Evolutionary conservation across 78 protist species (phyloP).

Genomic region (Emiliania huxleyi): DNA sequence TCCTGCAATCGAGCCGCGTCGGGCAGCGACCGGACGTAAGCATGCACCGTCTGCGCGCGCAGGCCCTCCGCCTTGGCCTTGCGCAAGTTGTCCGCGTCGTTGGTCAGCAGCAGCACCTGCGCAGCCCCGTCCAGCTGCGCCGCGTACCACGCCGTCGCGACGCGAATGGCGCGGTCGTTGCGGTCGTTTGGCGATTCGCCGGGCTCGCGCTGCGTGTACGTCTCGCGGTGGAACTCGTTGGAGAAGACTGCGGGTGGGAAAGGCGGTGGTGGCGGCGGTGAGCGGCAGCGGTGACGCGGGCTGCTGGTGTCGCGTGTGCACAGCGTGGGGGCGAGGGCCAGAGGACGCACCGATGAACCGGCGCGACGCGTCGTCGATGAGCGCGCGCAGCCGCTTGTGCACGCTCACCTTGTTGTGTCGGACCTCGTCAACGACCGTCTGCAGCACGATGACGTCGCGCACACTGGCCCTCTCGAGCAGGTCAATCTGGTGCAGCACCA

Average conservation of each 20-base stretch:
- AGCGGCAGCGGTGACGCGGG: background rate
- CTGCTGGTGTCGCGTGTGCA: background rate
- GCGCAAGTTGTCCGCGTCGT: conserved; percentile 31
- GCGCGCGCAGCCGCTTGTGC: conserved; percentile 23
- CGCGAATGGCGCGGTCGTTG: conserved; percentile 40
- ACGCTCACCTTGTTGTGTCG: background rate
- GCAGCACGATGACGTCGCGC: conserved; percentile 39
- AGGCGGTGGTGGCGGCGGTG: too few relatives aligned
- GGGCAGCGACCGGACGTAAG: background rate
- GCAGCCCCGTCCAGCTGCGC: background rate
- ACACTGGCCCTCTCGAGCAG: conserved; percentile 20
- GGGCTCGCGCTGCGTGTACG: background rate
- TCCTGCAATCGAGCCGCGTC: background rate
- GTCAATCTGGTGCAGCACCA: conserved; percentile 54
- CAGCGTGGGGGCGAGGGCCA: too few relatives aligned
- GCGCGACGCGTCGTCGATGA: background rate
- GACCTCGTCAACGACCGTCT: conserved; percentile 51
- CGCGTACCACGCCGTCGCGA: conserved; percentile 27
- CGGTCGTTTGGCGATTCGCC: conserved; percentile 38
- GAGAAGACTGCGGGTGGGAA: too few relatives aligned
- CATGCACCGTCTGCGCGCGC: background rate
- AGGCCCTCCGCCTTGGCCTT: background rate
- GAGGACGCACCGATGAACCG: too few relatives aligned
- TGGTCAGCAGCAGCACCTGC: conserved; percentile 15
- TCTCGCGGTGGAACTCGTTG: conserved; percentile 29